Conservation (phyloP, 2,329 filamentous ascomycete genomes). For the Sclerotinia minor region DNA sequence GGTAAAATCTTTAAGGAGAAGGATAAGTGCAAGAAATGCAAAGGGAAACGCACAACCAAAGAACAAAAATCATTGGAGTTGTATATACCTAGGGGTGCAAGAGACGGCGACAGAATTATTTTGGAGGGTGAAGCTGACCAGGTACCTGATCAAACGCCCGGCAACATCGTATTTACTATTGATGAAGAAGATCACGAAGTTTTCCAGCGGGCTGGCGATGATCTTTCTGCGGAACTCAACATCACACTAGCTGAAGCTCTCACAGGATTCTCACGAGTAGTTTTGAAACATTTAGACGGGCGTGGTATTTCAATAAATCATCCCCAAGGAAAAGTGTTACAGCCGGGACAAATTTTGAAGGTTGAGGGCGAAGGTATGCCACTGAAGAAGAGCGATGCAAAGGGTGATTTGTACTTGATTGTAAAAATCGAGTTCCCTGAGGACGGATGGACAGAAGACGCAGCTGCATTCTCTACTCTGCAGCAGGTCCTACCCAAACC, state of each 20-base stretch:
- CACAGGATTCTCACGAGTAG: constrained; percentile 84
- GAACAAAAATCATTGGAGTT: constrained; percentile 95
- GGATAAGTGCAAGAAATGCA: constrained; percentile 98
- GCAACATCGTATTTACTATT: constrained; percentile 89
- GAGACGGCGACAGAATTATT: constrained; percentile 85
- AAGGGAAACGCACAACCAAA: constrained; percentile 81
- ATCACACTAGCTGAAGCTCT: constrained; percentile 83
- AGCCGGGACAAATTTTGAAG: constrained; percentile 82
- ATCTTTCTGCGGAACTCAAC: constrained; percentile 78
- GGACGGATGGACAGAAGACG: constrained; percentile 75
- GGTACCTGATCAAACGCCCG: constrained; percentile 81
- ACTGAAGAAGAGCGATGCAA: constrained; percentile 76
- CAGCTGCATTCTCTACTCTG: constrained; percentile 69
- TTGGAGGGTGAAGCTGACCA: constrained; percentile 95
- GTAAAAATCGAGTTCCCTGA: constrained; percentile 88
- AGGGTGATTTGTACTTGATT: constrained; percentile 83
- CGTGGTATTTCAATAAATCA: constrained; percentile 82
- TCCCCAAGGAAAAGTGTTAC: constrained; percentile 77
- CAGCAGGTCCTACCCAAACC: constrained; percentile 71
- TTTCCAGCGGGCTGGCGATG: constrained; percentile 80
- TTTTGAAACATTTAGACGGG: constrained; percentile 89
- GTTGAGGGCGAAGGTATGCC: constrained; percentile 93
- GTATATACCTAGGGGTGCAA: constrained; percentile 86
- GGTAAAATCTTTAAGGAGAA: constrained; percentile 91
- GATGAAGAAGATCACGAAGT: constrained; percentile 77